Evolutionary conservation across 208 protist species (phyloP), one percentile per base, ranked within the genome.

Genomic region (Wallacemonas sp.): DNA sequence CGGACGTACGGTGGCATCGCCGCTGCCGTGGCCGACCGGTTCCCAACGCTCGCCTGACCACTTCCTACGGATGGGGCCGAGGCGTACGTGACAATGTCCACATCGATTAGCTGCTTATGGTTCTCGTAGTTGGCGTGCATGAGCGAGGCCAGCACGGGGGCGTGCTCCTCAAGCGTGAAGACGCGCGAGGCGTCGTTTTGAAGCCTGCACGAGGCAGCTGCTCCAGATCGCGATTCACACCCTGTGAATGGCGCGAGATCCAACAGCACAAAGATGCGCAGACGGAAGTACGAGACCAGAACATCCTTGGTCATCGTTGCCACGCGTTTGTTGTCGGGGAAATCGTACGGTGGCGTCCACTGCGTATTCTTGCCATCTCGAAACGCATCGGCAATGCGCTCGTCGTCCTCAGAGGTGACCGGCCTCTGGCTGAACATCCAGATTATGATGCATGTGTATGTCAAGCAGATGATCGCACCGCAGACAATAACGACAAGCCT

Each of bases 261-360:
- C 0, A 58, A 3, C 26, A 21, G 32, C 0, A 79, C 49, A 16
- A 79, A 61, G 12, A 79, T 23, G 21, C 72, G 72, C 33, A 83
- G 56, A 14, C 72, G 72, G 39, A 72, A 76, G n/a, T 72, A 60
- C 2, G 14, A 26, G 24, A 70, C 38, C n/a, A 72, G 47, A 39
- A 65, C 43, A 12, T 36, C 8, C 19, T 14, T 36, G 17, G 41
- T 70, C 30, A 30, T 48, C 23, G 2, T 64, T 8, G 2, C 32
- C 9, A 43, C 52, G 11, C 52, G 38, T 34, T 8, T 11, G 23
- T 47, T 27, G 12, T 32, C 48, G 26, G 54, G 30, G n/a, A 62
- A 38, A 16, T 39, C 63, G 14, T 79, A 65, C 11, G 75, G 62
- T 14, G 72, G 34, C 5, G 73, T 21, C 80, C 75, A 85, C 61